phyloP scores from a whole-genome alignment of 2,329 filamentous ascomycete genomes.

The Ophiocordyceps sinensis region DNA sequence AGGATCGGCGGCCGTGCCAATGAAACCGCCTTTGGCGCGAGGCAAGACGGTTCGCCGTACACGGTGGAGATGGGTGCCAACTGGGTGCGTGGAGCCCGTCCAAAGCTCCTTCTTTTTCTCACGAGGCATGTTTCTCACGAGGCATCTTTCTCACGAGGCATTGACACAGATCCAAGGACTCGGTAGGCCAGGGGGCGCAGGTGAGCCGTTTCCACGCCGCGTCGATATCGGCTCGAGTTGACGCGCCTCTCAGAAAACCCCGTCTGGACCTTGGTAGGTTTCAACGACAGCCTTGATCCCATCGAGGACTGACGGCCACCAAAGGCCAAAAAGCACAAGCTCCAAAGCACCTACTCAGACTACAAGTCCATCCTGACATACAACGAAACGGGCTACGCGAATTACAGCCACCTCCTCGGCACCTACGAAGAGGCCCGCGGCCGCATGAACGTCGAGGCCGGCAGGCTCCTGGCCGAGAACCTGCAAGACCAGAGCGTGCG shows the following conservation, averaged over 20 bases:
- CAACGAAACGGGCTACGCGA: slow-evolving; percentile 36
- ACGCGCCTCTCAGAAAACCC: slow-evolving; percentile 32
- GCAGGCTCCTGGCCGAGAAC: slow-evolving; percentile 41
- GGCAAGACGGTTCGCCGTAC: slow-evolving; percentile 34
- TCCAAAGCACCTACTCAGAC: slow-evolving; percentile 43
- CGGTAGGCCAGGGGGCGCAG: slow-evolving; percentile 10
- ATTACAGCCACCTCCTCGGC: slow-evolving; percentile 36
- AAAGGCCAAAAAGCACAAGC: slow-evolving; percentile 38
- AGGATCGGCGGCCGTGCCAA: slow-evolving; percentile 47
- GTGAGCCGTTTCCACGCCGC: slow-evolving; percentile 4
- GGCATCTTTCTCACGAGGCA: slow-evolving; percentile 6
- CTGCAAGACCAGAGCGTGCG: slow-evolving; percentile 47
- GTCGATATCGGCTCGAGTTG: too few relatives aligned
- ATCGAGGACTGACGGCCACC: neutral
- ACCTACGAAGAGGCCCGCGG: slow-evolving; percentile 32
- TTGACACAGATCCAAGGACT: slow-evolving; percentile 10
- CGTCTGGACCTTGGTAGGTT: slow-evolving; percentile 37
- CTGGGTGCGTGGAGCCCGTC: slow-evolving; percentile 41
- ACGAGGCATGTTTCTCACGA: too few relatives aligned
- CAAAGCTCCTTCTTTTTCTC: too few relatives aligned
- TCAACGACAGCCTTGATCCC: too few relatives aligned
- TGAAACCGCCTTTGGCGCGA: slow-evolving; percentile 41
- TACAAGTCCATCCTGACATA: slow-evolving; percentile 45
- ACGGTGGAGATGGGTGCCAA: slow-evolving; percentile 53
- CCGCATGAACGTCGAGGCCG: slow-evolving; percentile 34